Percentiles rank a stretch among this genome's conserved stretches.
Conservation (phyloP, 2,329 filamentous ascomycete genomes). For the Aspergillus udagawae region DNA sequence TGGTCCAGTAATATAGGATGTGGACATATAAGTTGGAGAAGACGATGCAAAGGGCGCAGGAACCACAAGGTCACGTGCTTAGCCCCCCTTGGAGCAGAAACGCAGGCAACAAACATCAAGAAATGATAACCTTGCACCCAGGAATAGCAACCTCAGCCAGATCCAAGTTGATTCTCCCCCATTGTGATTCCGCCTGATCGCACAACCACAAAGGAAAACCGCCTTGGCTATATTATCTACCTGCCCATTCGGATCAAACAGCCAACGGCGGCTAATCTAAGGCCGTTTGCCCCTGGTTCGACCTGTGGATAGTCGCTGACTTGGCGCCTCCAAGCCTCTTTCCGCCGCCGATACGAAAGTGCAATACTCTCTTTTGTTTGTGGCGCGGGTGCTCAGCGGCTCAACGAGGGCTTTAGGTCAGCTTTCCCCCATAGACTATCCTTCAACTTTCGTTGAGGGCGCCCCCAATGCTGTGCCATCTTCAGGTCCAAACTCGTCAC, state of each 20-base stretch:
- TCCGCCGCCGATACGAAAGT: constrained; percentile 13
- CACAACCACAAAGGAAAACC: background rate
- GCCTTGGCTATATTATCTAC: background rate
- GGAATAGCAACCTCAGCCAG: background rate
- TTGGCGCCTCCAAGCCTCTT: constrained; percentile 21
- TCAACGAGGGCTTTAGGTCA: constrained; percentile 4
- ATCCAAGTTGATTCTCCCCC: background rate
- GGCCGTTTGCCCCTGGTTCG: constrained; percentile 10
- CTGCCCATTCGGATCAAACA: background rate
- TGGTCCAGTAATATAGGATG: background rate
- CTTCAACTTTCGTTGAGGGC: background rate
- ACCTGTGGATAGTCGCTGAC: constrained; percentile 18
- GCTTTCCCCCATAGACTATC: constrained; percentile 1
- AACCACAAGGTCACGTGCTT: constrained; percentile 16
- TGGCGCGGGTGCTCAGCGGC: constrained; percentile 14
- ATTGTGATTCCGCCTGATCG: background rate
- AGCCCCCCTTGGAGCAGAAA: constrained; percentile 6
- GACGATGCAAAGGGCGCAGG: background rate
- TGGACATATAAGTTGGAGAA: background rate
- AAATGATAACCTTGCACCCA: background rate
- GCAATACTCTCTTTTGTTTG: constrained; percentile 3
- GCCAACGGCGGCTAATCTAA: constrained; percentile 27
- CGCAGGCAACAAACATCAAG: background rate
- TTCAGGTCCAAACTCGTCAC: constrained; percentile 3
- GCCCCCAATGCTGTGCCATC: constrained; percentile 12